Evolutionary conservation across 495 filamentous ascomycete species (phyloP).

Genomic region (Penicillium alfredii): DNA sequence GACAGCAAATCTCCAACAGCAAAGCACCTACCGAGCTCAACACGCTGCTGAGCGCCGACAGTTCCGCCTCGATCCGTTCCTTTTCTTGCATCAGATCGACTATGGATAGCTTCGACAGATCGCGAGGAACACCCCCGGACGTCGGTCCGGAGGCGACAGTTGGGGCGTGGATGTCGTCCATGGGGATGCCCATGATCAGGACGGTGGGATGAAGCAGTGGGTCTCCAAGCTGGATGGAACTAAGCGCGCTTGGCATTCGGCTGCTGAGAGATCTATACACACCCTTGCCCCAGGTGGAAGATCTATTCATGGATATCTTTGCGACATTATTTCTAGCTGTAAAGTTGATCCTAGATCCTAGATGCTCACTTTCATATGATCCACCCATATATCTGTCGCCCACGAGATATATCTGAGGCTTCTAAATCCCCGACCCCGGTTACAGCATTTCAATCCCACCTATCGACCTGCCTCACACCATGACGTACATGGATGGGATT

Average conservation of each 20-base stretch:
- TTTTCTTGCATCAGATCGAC: constrained; percentile 64
- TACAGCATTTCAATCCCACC: constrained; percentile 21
- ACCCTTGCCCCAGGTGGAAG: too few relatives aligned
- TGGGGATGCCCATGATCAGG: constrained; percentile 39
- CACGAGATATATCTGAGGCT: too few relatives aligned
- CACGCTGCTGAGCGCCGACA: constrained; percentile 76
- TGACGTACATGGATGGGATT: constrained; percentile 28
- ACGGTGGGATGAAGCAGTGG: constrained; percentile 9
- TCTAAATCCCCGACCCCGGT: too few relatives aligned
- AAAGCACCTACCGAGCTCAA: constrained; percentile 68
- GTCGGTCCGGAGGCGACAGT: constrained; percentile 70
- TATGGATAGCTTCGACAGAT: constrained; percentile 56
- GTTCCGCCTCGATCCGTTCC: constrained; percentile 74
- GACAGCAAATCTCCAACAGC: neutral
- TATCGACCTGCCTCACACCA: constrained; percentile 14
- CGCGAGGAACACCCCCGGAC: constrained; percentile 48
- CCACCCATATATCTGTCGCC: too few relatives aligned
- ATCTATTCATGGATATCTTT: too few relatives aligned
- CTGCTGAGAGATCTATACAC: constrained; percentile 1
- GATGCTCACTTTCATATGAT: too few relatives aligned
- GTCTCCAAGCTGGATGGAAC: constrained; percentile 17
- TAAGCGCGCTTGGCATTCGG: too few relatives aligned
- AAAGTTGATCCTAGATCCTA: too few relatives aligned
- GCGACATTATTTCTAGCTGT: too few relatives aligned
- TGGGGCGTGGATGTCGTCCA: constrained; percentile 68